Conservation (phyloP, 2,329 filamentous ascomycete genomes). For the Cladosporium sp. region DNA sequence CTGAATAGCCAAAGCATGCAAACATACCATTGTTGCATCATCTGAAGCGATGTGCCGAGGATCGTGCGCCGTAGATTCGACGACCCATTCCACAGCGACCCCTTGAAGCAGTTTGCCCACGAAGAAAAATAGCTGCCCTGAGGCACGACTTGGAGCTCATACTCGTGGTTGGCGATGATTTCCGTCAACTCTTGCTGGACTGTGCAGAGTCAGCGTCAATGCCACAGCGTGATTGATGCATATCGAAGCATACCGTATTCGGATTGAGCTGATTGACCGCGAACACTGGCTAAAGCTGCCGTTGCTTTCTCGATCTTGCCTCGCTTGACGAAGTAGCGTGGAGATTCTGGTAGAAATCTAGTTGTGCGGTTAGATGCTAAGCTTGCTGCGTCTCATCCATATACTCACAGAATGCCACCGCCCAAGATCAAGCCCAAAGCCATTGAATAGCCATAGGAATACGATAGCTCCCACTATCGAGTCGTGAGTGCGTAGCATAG, state of each 20-base stretch:
- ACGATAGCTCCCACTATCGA: conserved; percentile 15
- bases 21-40: conserved; percentile 38
- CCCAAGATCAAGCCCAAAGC: conserved; percentile 35
- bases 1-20: conserved; percentile 35
- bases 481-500: conserved; percentile 33
- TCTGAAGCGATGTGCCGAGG: conserved; percentile 41
- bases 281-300: conserved; percentile 29
- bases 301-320: conserved; percentile 38
- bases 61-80: conserved; percentile 41
- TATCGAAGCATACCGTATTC: conserved; percentile 35
- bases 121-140: conserved; percentile 33
- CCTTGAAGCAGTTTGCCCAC: conserved; percentile 41
- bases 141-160: conserved; percentile 27
- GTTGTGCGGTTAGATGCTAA: no score
- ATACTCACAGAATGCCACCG: conserved; percentile 10
- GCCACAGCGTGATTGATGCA: conserved; percentile 42
- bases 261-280: conserved; percentile 41
- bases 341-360: conserved; percentile 40
- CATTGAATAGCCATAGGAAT: conserved; percentile 43
- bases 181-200: conserved; percentile 38
- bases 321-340: conserved; percentile 24
- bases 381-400: no score
- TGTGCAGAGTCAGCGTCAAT: conserved; percentile 40
- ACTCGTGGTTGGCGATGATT: conserved; percentile 37
- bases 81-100: conserved; percentile 38